A percentile compares a stretch with the other conserved stretches of the same genome.
phyloP scores from a whole-genome alignment of 108 stramenopile species.

The Fistulifera solaris region DNA sequence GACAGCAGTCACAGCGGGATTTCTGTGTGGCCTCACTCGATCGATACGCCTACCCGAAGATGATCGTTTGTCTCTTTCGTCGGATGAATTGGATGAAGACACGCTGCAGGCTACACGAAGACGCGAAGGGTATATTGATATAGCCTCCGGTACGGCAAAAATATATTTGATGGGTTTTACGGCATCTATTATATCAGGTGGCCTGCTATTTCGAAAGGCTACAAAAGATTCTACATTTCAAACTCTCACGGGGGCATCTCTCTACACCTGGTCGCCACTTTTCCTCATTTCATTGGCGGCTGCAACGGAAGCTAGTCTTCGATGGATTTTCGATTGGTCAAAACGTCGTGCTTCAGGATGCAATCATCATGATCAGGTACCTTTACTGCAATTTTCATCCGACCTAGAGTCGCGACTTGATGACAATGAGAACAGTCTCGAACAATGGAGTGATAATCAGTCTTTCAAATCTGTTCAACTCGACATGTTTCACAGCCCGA shows the following conservation, averaged over 20 bases:
- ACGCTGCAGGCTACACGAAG: neutral
- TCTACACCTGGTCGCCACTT: constrained; percentile 13
- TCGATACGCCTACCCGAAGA: neutral
- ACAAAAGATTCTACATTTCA: constrained; percentile 18
- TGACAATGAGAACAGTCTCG: too few species aligned
- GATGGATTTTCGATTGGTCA: too few species aligned
- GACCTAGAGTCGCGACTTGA: too few species aligned
- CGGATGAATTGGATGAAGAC: neutral
- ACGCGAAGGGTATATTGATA: neutral
- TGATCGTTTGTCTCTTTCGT: neutral
- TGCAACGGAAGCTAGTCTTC: too few species aligned
- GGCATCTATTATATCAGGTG: constrained; percentile 23
- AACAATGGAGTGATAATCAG: too few species aligned
- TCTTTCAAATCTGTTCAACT: too few species aligned
- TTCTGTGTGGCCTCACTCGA: constrained; percentile 14
- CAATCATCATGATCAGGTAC: too few species aligned
- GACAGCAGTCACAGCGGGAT: constrained; percentile 10
- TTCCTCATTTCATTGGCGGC: constrained; percentile 11
- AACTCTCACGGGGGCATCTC: constrained; percentile 10
- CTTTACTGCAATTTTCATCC: too few species aligned
- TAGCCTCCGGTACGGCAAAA: constrained; percentile 14
- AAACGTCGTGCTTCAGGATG: too few species aligned
- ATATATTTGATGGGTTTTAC: constrained; percentile 20
- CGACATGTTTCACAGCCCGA: too few species aligned
- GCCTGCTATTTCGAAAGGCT: constrained; percentile 16